Conservation (phyloP, 106 monocot genomes). For the Narthecium ossifragum region DNA sequence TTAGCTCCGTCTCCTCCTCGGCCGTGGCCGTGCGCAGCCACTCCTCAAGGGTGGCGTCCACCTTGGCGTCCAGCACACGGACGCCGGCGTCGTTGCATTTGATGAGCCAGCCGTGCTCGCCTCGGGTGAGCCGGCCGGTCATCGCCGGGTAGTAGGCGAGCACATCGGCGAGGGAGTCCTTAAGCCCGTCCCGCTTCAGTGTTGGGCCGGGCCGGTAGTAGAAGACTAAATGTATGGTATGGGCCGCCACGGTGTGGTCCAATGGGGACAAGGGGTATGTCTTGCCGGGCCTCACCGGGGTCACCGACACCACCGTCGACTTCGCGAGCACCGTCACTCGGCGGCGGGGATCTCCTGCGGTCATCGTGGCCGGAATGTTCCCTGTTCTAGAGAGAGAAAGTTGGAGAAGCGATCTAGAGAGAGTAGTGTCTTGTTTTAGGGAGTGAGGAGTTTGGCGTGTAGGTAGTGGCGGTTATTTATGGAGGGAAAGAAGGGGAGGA, state of each 20-base stretch:
- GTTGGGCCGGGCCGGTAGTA: constrained; percentile 45
- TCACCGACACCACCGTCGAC: constrained; percentile 41
- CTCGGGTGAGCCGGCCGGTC: constrained; percentile 48
- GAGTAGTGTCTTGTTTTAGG: background rate
- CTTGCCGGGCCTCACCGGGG: constrained; percentile 68
- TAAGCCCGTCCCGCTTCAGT: constrained; percentile 28
- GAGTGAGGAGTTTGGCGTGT: background rate
- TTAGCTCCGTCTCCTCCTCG: constrained; percentile 56
- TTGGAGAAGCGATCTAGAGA: background rate
- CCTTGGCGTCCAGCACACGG: constrained; percentile 52
- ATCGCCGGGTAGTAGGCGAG: constrained; percentile 67
- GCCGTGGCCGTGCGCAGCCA: constrained; percentile 49
- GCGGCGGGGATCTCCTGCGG: constrained; percentile 2
- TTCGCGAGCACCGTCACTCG: constrained; percentile 38
- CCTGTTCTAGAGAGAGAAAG: background rate
- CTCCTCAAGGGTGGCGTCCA: constrained; percentile 33
- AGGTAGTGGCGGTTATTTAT: background rate
- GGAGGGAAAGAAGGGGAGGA: background rate
- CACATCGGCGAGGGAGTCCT: constrained; percentile 71
- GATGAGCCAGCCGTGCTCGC: constrained; percentile 47
- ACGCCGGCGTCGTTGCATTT: constrained; percentile 87
- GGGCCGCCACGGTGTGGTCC: constrained; percentile 69
- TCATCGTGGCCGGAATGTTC: constrained; percentile 2
- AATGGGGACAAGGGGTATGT: constrained; percentile 58
- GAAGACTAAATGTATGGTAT: constrained; percentile 52